Conservation (phyloP, 2,329 filamentous ascomycete species). For the Colletotrichum gloeosporioides region DNA sequence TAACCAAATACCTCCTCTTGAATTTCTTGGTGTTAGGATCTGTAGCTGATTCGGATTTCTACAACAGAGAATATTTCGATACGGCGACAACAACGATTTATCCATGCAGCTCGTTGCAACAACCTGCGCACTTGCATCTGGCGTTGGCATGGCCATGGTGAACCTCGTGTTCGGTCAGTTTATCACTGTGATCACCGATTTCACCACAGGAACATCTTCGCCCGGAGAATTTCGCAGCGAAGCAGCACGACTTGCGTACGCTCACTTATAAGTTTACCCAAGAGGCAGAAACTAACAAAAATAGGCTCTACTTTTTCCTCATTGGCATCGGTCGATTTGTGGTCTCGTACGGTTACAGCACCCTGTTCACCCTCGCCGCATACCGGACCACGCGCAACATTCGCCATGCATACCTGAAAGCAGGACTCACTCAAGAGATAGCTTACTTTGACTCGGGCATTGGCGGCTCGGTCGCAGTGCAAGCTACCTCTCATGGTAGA, state of each 20-base stretch:
- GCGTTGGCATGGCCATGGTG: slow-evolving; percentile 39
- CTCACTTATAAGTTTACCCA: too few relatives aligned
- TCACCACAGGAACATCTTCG: slow-evolving; percentile 28
- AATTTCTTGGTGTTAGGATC: too few relatives aligned
- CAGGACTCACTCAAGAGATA: slow-evolving; percentile 55
- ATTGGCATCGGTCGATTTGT: slow-evolving; percentile 59
- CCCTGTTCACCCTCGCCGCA: slow-evolving; percentile 54
- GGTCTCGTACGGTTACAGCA: slow-evolving; percentile 53
- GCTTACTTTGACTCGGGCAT: slow-evolving; percentile 51
- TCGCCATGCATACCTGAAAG: slow-evolving; percentile 54
- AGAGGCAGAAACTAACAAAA: not conserved
- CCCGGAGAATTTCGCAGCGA: slow-evolving; percentile 33
- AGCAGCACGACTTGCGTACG: slow-evolving; percentile 35
- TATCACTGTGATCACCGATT: slow-evolving; percentile 39
- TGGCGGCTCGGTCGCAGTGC: slow-evolving; percentile 46
- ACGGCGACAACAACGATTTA: slow-evolving; percentile 31
- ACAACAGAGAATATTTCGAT: slow-evolving; percentile 34
- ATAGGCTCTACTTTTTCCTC: slow-evolving; percentile 63
- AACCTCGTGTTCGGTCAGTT: slow-evolving; percentile 44
- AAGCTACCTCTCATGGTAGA: slow-evolving; percentile 50
- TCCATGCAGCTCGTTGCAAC: slow-evolving; percentile 32
- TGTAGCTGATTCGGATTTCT: not conserved
- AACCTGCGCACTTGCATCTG: slow-evolving; percentile 39
- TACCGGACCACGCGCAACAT: slow-evolving; percentile 54
- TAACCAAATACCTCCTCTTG: too few relatives aligned